Conservation (phyloP, 2,329 filamentous ascomycete species). For the Diplodia intermedia region DNA sequence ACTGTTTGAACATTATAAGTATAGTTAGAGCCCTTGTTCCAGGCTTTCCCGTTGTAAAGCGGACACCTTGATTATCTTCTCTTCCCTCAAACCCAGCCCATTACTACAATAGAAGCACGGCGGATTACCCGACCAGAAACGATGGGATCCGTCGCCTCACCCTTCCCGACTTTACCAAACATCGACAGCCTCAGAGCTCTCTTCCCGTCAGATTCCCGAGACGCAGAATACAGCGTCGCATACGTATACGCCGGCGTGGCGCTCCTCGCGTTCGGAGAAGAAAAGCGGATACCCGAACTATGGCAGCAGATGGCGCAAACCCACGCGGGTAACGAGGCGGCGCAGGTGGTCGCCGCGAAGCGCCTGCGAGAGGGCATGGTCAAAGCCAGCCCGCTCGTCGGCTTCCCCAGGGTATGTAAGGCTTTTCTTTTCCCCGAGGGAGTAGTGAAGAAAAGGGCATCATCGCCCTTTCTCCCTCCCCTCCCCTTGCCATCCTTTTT, state of each 20-base stretch:
- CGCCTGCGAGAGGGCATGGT: slow-evolving; percentile 20
- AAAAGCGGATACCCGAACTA: slow-evolving; percentile 23
- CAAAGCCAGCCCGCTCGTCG: slow-evolving; percentile 29
- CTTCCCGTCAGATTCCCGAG: slow-evolving; percentile 1
- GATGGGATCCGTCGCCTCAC: not conserved
- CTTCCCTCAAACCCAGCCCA: not conserved
- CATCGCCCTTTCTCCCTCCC: no score
- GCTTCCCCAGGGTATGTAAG: slow-evolving; percentile 25
- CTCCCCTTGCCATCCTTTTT: no score
- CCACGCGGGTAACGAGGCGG: not conserved
- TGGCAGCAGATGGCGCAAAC: slow-evolving; percentile 17
- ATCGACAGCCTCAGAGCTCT: not conserved
- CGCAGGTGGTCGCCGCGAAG: slow-evolving; percentile 17
- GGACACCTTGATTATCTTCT: not conserved
- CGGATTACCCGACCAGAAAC: not conserved
- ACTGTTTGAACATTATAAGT: not conserved
- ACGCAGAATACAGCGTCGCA: slow-evolving; percentile 19
- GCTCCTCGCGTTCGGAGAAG: slow-evolving; percentile 21
- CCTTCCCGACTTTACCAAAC: not conserved
- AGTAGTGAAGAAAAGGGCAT: no score
- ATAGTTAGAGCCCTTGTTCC: not conserved
- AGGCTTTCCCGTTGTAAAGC: not conserved
- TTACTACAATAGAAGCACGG: not conserved
- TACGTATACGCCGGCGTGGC: slow-evolving; percentile 20
- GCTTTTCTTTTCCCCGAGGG: no score